phyloP scores from a whole-genome alignment of 768 basidiomycete species.

The Trametes cinnabarina region DNA sequence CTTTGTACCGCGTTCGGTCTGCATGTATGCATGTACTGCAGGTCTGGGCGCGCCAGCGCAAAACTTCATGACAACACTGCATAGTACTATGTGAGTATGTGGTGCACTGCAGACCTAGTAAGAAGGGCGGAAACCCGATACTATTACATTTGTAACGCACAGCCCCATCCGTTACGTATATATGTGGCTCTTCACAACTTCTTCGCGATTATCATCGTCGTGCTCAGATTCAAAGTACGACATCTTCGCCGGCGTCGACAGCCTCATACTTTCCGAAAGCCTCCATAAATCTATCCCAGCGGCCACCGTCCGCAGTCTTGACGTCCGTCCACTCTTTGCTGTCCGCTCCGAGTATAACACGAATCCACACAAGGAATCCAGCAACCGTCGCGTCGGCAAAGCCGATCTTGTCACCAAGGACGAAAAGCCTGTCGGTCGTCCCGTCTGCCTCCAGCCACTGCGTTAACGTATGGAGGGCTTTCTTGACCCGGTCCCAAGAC shows the following conservation, averaged over 20 bases:
- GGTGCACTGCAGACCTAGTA: too few relatives aligned
- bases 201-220: too few relatives aligned
- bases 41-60: too few relatives aligned
- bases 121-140: too few relatives aligned
- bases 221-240: constrained; percentile 21
- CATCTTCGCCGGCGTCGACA: constrained; percentile 31
- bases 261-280: constrained; percentile 32
- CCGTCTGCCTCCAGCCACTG: constrained; percentile 33
- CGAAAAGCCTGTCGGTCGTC: constrained; percentile 27
- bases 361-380: constrained; percentile 37
- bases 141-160: too few relatives aligned
- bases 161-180: too few relatives aligned
- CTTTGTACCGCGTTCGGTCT: constrained; percentile 84
- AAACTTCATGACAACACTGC: too few relatives aligned
- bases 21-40: constrained; percentile 73
- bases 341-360: constrained; percentile 25
- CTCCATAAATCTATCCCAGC: constrained; percentile 38
- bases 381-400: constrained; percentile 38
- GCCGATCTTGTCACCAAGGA: constrained; percentile 31
- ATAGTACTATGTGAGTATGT: too few relatives aligned
- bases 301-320: constrained; percentile 36
- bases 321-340: constrained; percentile 35
- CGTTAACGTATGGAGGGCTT: constrained; percentile 28
- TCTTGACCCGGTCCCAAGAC: constrained; percentile 22
- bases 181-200: too few relatives aligned